Evolutionary conservation across 805 yeast species (phyloP).

Genomic region (Clavispora santaluciae): DNA sequence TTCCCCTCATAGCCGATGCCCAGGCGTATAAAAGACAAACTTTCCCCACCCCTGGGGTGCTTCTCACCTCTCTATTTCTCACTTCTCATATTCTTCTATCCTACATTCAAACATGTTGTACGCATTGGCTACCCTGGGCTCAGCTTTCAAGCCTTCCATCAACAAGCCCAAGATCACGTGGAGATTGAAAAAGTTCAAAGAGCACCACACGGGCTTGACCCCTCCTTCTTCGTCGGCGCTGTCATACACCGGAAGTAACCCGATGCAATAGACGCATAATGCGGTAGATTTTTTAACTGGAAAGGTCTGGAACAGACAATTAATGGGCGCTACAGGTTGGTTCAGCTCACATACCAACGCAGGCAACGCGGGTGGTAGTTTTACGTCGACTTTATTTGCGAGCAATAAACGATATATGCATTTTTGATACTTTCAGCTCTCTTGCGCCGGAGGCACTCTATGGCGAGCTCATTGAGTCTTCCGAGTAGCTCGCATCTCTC

Average conservation of each 20-base stretch:
- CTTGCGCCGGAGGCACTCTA: not conserved
- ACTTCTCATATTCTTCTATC: not conserved
- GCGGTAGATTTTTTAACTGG: not conserved
- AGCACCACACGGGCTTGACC: conserved; percentile 7
- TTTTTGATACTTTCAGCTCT: not conserved
- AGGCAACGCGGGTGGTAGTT: not conserved
- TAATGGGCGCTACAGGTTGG: not conserved
- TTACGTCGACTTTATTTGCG: not conserved
- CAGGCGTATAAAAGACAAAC: too few relatives aligned
- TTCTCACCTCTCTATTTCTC: too few relatives aligned
- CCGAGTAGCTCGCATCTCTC: conserved; percentile 24
- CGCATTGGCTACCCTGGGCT: conserved; percentile 33
- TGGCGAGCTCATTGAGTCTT: conserved; percentile 15
- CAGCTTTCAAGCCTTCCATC: conserved; percentile 35
- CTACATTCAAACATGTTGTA: conserved; percentile 16
- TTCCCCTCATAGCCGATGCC: too few relatives aligned
- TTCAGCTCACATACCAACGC: not conserved
- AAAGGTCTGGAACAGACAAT: not conserved
- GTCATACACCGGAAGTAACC: not conserved
- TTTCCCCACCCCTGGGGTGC: too few relatives aligned
- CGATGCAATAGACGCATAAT: not conserved
- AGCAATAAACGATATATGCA: not conserved
- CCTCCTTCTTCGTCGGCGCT: not conserved
- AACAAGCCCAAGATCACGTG: conserved; percentile 29
- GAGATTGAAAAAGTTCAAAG: conserved; percentile 35